Conservation (phyloP, 2,329 filamentous ascomycete species). For the Talaromyces verruculosus region DNA sequence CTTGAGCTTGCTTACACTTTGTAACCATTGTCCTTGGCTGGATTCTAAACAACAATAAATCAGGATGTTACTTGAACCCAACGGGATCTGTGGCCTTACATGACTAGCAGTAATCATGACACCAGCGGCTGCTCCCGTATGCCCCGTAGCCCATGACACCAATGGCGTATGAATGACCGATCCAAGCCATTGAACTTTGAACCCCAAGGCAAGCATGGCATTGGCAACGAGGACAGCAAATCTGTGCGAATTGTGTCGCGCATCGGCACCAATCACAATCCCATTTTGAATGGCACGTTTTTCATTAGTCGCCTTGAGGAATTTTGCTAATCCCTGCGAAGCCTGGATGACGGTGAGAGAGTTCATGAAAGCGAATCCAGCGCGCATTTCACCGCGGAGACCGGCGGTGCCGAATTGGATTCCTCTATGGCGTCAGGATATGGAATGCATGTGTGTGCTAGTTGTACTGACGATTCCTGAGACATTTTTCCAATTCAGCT, state of each 20-base stretch:
- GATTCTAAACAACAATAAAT: slow-evolving; percentile 1
- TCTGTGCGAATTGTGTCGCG: slow-evolving; percentile 61
- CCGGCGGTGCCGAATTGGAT: slow-evolving; percentile 65
- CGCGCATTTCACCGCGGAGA: slow-evolving; percentile 64
- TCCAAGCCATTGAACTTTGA: slow-evolving; percentile 62
- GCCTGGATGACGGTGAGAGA: slow-evolving; percentile 61
- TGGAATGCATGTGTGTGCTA: not conserved
- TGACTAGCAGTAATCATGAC: slow-evolving; percentile 68
- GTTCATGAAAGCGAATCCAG: slow-evolving; percentile 63
- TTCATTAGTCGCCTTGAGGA: slow-evolving; percentile 51
- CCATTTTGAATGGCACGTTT: slow-evolving; percentile 45
- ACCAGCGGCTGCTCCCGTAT: slow-evolving; percentile 57
- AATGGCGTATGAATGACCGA: slow-evolving; percentile 59
- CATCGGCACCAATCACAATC: slow-evolving; percentile 63
- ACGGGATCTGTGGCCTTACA: slow-evolving; percentile 31
- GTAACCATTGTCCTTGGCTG: slow-evolving; percentile 48
- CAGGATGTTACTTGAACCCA: not conserved
- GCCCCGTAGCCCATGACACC: slow-evolving; percentile 60
- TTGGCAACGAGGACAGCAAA: slow-evolving; percentile 62
- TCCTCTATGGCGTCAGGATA: slow-evolving; percentile 30
- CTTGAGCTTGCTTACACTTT: slow-evolving; percentile 51
- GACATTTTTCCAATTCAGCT: slow-evolving; percentile 53
- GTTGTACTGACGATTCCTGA: slow-evolving; percentile 48
- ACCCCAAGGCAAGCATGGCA: slow-evolving; percentile 58
- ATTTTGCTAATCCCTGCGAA: slow-evolving; percentile 64